Evolutionary conservation across 2,329 filamentous ascomycete species (phyloP).

Genomic region (Calcarisporium arbuscula): DNA sequence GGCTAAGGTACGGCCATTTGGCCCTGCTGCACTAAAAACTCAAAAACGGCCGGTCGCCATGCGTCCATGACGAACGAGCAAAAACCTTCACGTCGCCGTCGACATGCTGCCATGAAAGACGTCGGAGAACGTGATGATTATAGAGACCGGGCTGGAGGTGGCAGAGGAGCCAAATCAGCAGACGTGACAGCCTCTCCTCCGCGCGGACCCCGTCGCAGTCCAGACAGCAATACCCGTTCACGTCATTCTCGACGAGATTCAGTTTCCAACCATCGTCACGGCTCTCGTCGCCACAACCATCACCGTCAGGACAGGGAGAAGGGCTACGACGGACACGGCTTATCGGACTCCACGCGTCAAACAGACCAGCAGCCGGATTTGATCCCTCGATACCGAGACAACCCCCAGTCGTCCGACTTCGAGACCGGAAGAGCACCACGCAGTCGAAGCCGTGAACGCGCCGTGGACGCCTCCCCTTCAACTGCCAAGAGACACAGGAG

Average conservation of each 20-base stretch:
- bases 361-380: slow-evolving; percentile 27
- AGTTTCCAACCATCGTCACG: slow-evolving; percentile 29
- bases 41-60: slow-evolving; percentile 22
- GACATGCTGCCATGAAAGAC: slow-evolving; percentile 37
- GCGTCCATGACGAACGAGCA: slow-evolving; percentile 22
- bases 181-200: slow-evolving; percentile 25
- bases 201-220: slow-evolving; percentile 22
- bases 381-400: slow-evolving; percentile 31
- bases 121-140: slow-evolving; percentile 28
- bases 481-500: slow-evolving; percentile 36
- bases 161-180: slow-evolving; percentile 25
- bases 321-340: slow-evolving; percentile 22
- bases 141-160: slow-evolving; percentile 29
- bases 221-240: slow-evolving; percentile 22
- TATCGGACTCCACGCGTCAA: slow-evolving; percentile 20
- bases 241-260: slow-evolving; percentile 26
- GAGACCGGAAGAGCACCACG: slow-evolving; percentile 25
- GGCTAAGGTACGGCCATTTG: slow-evolving; percentile 35
- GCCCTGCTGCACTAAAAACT: slow-evolving; percentile 32
- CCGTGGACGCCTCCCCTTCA: slow-evolving; percentile 26
- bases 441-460: slow-evolving; percentile 28
- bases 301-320: too few relatives aligned
- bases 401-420: slow-evolving; percentile 22
- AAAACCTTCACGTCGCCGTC: slow-evolving; percentile 27
- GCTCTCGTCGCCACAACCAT: slow-evolving; percentile 32